Evolutionary conservation across 257 asterid species (phyloP), one percentile per base, ranked within the genome.

Genomic region (Primulina eburnea): DNA sequence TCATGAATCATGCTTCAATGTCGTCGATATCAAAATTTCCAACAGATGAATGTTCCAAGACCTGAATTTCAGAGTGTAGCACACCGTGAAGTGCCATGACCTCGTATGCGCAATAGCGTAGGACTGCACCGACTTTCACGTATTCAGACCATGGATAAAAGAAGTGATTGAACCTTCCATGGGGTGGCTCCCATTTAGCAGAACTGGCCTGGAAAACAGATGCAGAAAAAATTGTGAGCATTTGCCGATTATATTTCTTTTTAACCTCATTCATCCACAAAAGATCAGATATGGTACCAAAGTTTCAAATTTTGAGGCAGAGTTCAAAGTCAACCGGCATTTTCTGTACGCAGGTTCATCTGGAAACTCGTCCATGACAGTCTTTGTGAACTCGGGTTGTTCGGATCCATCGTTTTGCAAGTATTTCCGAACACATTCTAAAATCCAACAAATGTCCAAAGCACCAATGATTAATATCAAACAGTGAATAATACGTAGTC

Each of bases 171-270:
- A 84, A 88, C 79, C 80, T 86, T 7, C 90, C 96, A 64, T 89
- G 96, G 53, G 92, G 96, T 56, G 96, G 92, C 81, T 89, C 96
- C 96, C 96, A 89, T 74, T 80, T 86, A 3, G 96, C 96, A 12
- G 92, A 82, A 71, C 6, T 74, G 12, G 90, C 96, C 96, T 88
- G 73, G 2, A 38, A 32, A 62, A 7, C 7, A 37, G 6, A 69
- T 5, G 67, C 60, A 30, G 68, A 43, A 32, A 17, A n/a, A 29
- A 30, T 37, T 26, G 16, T 62, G 29, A 61, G 10, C 64, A 2
- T 4, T 40, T 62, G 18, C 38, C 40, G 21, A n/a, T n/a, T 37
- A 52, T 50, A 53, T 40, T 21, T n/a, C 24, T 28, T n/a, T 34
- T 50, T 14, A 16, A 52, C 56, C 10, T 40, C 12, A 71, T 18